A percentile compares a stretch with the other conserved stretches of the same genome.
Evolutionary conservation across 176 grass and related monocot species (phyloP).

Genomic region (Lolium rigidum): DNA sequence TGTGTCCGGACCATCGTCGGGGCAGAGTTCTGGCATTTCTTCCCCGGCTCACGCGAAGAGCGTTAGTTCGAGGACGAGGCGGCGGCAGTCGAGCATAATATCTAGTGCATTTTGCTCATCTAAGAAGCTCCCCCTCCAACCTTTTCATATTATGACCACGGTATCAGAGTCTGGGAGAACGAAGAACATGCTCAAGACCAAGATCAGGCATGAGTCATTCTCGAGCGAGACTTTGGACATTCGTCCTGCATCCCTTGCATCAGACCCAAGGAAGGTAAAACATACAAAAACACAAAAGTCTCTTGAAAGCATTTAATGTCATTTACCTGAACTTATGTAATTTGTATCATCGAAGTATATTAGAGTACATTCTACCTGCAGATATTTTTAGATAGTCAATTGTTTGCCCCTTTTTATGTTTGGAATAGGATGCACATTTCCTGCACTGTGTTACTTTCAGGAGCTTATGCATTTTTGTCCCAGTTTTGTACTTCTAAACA

Average conservation of each 20-base stretch:
- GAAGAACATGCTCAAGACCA: constrained; percentile 63
- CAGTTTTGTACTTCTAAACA: background rate
- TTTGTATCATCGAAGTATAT: background rate
- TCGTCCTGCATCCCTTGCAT: constrained; percentile 39
- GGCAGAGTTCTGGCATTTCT: constrained; percentile 77
- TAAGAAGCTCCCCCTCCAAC: constrained; percentile 85
- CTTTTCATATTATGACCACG: constrained; percentile 74
- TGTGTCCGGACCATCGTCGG: constrained; percentile 63
- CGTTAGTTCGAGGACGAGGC: constrained; percentile 41
- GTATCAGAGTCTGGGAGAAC: constrained; percentile 56
- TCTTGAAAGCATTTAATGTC: background rate
- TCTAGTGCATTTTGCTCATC: constrained; percentile 95
- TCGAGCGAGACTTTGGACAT: constrained; percentile 50
- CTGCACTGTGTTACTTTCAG: background rate
- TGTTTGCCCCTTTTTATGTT: background rate
- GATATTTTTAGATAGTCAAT: background rate
- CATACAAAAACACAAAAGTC: background rate
- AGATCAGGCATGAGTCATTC: constrained; percentile 63
- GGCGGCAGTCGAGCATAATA: constrained; percentile 77
- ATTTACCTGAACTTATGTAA: background rate
- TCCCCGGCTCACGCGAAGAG: constrained; percentile 82
- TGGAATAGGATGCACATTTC: background rate
- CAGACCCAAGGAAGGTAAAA: constrained; percentile 62
- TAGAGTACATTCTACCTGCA: background rate
- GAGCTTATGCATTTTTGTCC: constrained; percentile 23